These are phyloP conservation scores for Tuctoria greenei DNA, from an alignment of 176 grass and related monocot species.

Conservation along the genomic window DNA sequence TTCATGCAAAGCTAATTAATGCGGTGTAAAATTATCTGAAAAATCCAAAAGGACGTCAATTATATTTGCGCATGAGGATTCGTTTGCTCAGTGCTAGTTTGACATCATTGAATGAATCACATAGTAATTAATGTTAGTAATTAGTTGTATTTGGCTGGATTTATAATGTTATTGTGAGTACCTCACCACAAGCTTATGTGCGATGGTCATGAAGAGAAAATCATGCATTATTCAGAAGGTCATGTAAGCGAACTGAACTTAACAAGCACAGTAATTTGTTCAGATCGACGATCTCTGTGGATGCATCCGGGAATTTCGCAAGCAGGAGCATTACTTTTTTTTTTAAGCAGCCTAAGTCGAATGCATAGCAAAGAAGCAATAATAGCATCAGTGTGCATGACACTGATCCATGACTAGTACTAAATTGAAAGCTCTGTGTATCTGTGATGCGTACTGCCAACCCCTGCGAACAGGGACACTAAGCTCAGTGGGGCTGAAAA, in stretches of 20 bases:
- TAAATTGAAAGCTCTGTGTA: not conserved
- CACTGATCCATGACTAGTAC: not conserved
- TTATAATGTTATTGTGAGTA: too few relatives aligned
- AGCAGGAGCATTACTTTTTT: not conserved
- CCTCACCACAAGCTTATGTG: too few relatives aligned
- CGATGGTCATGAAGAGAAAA: too few relatives aligned
- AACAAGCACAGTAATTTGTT: too few relatives aligned
- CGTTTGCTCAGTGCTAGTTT: not conserved
- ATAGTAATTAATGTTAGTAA: too few relatives aligned
- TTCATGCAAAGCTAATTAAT: conserved; percentile 21
- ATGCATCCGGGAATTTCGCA: too few relatives aligned
- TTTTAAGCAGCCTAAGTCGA: not conserved
- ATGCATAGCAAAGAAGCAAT: not conserved
- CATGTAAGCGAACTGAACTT: too few relatives aligned
- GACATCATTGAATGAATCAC: not conserved
- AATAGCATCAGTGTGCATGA: too few relatives aligned
- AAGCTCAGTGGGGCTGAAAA: too few relatives aligned
- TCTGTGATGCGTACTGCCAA: not conserved
- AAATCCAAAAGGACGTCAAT: not conserved
- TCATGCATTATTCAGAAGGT: too few relatives aligned
- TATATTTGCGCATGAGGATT: conserved; percentile 12
- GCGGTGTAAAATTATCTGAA: not conserved
- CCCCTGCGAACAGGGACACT: not conserved
- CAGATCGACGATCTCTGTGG: too few relatives aligned
- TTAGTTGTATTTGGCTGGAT: too few relatives aligned